A percentile compares a stretch with the other conserved stretches of the same genome.
These are phyloP conservation scores for Mycena leptocephala DNA, from an alignment of 768 basidiomycete genomes.

Conservation along the genomic window DNA sequence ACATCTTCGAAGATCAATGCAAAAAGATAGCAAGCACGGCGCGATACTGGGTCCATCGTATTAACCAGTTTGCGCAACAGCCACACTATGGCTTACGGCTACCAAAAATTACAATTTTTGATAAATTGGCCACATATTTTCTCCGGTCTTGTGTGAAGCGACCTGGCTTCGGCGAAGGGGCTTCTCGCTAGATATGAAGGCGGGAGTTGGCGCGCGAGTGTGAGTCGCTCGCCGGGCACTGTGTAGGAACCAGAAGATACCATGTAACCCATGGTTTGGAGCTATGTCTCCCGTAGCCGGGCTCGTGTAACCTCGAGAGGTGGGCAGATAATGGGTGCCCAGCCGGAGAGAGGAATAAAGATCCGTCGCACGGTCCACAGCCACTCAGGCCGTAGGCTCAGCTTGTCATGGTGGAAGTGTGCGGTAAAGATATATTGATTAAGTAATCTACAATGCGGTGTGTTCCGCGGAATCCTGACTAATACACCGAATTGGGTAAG, in stretches of 20 bases:
- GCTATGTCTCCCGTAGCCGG: too few relatives aligned
- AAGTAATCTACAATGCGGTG: not conserved
- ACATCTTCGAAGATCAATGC: too few relatives aligned
- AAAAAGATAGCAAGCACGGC: too few relatives aligned
- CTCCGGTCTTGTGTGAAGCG: too few relatives aligned
- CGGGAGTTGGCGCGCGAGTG: not conserved
- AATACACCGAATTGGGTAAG: not conserved
- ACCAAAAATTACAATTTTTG: too few relatives aligned
- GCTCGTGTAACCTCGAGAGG: too few relatives aligned
- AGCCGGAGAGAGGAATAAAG: not conserved
- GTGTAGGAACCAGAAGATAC: not conserved
- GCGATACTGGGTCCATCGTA: too few relatives aligned
- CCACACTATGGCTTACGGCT: too few relatives aligned
- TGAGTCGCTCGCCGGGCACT: not conserved
- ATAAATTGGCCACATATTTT: too few relatives aligned
- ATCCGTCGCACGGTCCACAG: not conserved
- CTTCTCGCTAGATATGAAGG: not conserved
- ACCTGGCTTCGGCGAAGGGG: not conserved
- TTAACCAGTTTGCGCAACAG: too few relatives aligned
- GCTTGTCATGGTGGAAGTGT: not conserved
- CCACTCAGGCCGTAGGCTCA: too few relatives aligned
- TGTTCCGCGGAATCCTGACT: not conserved
- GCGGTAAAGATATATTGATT: not conserved
- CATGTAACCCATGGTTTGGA: not conserved
- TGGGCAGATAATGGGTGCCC: not conserved